Conservation (phyloP, 2,329 filamentous ascomycete species). For the Fusarium irregulare region DNA sequence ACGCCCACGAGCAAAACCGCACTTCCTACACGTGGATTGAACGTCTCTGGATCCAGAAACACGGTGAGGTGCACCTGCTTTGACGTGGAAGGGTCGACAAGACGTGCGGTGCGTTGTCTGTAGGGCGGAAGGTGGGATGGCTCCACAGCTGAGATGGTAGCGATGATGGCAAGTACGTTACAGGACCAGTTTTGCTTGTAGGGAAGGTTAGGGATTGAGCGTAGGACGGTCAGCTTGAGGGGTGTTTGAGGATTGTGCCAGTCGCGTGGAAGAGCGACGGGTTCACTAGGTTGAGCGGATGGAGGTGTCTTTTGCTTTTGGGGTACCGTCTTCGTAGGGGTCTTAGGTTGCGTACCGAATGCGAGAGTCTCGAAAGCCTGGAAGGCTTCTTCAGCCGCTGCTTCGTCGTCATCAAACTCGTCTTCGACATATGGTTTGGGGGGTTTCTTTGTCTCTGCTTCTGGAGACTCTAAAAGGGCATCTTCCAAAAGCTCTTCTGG, state of each 20-base stretch:
- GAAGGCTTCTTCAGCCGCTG: conserved; percentile 51
- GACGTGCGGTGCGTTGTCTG: conserved; percentile 63
- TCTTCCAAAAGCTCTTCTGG: background rate
- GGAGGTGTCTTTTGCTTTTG: conserved; percentile 3
- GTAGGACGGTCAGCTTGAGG: conserved; percentile 63
- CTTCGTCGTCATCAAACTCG: conserved; percentile 33
- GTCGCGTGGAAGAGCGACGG: conserved; percentile 55
- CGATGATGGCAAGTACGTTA: conserved; percentile 65
- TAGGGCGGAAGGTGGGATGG: conserved; percentile 61
- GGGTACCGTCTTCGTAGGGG: conserved; percentile 11
- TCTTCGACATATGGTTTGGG: background rate
- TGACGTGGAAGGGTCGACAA: conserved; percentile 62
- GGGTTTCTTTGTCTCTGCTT: background rate
- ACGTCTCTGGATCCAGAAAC: conserved; percentile 64
- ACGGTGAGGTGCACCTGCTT: conserved; percentile 66
- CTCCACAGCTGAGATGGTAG: conserved; percentile 60
- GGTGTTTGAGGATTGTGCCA: conserved; percentile 57
- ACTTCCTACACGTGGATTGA: conserved; percentile 60
- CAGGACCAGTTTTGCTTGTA: conserved; percentile 69
- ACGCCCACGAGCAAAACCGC: conserved; percentile 65
- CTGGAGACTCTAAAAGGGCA: background rate
- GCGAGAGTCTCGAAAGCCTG: conserved; percentile 53
- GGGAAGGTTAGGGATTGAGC: conserved; percentile 62
- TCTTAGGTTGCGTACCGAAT: conserved; percentile 35
- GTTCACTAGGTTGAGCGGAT: conserved; percentile 44